Base-by-base conservation (phyloP, 2,329 filamentous ascomycete species). In the Ophiostoma quercus region DNA sequence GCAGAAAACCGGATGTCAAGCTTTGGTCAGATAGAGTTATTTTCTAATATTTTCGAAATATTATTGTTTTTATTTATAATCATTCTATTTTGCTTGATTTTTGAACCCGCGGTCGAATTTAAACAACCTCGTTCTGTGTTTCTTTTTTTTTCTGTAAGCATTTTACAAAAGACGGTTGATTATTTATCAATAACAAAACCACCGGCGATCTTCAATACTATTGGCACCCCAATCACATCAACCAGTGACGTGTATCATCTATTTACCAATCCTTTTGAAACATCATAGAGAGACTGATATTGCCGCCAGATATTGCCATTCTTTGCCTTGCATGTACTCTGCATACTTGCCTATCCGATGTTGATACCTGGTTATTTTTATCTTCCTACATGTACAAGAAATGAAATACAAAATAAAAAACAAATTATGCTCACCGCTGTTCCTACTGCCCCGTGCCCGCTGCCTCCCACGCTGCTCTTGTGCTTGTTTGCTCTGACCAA, bases 241-340 rank as follows among this genome's bases (percentile, higher is more conserved):
- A 11, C n/a, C n/a, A 57, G 51, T 57, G 51, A 57, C 51, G 66
- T n/a, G 51, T 67, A 54, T 67, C 66, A 47, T 57, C 51, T 57
- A 57, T 57, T 57, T 57, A 57, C 51, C 51, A 57, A 57, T 57
- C 51, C 51, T 57, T 29, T 12, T 57, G 51, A 57, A 57, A 57
- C 22, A 57, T 29, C 43, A 57, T 57, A 12, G n/a, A 57, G 22
- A 57, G 22, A 25, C 22, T 54, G 19, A 57, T 57, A 25, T 57
- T 57, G 51, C 51, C 51, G 51, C 51, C 51, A 57, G 51, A 57
- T 22, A 57, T 12, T 57, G 51, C 51, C 22, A 57, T 57, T 57
- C 51, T 25, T 12, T 47, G 43, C 7, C 51, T 57, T 25, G 11
- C 22, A 12, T 47, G 8, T 47, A 16, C 41, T 43, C 14, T 14